Base-by-base conservation (phyloP, 2,329 filamentous ascomycete species). In the Coccinonectria pachysandricola region DNA sequence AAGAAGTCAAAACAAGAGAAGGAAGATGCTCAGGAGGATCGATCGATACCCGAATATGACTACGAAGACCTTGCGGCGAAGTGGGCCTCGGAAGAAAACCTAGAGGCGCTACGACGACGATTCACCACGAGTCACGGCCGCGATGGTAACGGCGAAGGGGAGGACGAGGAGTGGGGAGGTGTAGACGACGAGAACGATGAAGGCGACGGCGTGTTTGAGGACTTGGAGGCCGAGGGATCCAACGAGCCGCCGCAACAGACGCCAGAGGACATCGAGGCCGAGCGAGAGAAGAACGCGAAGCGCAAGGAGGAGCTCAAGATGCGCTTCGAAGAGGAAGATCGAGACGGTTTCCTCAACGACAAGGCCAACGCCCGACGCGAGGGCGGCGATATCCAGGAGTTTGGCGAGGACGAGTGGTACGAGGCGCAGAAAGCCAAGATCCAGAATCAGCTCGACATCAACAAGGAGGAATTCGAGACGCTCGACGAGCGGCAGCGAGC, bases 361-460 rank as follows among this genome's bases (percentile, higher is more conserved):
- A 92, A 92, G 49, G 77, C 82, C 15, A 74, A 78, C 26, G 80
- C 80, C 8, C 71, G 79, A 18, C 66, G 73, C 37, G 80, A 85
- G 39, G 75, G 71, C 15, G 78, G 69, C 17, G 68, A 68, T 3
- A 64, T 75, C 5, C 75, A 88, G 27, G 80, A 92, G 48, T 96
- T 93, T 46, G 91, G 87, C 27, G 91, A 98, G 56, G 91, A 98
- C 50, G 84, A 98, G 30, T 98, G 92, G 92, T 98, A 98, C 52
- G 91, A 96, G 49, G 75, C 82, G 15, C 91, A 98, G 52, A 98
- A 98, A 60, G 84, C 91, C 16, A 71, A 81, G 52, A 77, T 98
- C 32, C 83, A 95, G 57, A 95, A 94, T 59, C 91, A 98, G 54
- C 71, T 91, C 37, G 83, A 92, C 47, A 95, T 98, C 71, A 98